A percentile compares a stretch with the other conserved stretches of the same genome.
Evolutionary conservation across 2,329 filamentous ascomycete genomes (phyloP).

Genomic region (Zasmidium angulare): DNA sequence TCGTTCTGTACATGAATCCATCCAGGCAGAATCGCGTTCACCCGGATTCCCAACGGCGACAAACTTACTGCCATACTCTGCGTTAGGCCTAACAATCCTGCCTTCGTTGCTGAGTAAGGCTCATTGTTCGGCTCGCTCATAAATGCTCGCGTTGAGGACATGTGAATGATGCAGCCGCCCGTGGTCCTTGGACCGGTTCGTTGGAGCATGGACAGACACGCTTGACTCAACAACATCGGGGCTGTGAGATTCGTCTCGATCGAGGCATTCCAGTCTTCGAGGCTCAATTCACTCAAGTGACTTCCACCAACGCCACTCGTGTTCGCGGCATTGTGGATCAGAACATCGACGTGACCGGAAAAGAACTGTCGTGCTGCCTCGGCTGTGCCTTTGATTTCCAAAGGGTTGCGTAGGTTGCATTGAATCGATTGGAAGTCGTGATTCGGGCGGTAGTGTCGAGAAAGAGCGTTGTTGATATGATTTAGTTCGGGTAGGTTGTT

Average conservation of each 20-base stretch:
- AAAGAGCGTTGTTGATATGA: slow-evolving; percentile 36
- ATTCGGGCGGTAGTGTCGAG: slow-evolving; percentile 13
- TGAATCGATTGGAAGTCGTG: slow-evolving; percentile 22
- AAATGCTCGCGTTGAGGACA: slow-evolving; percentile 52
- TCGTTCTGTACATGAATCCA: slow-evolving; percentile 54
- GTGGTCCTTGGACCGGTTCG: slow-evolving; percentile 13
- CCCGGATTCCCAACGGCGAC: slow-evolving; percentile 44
- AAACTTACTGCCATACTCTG: slow-evolving; percentile 51
- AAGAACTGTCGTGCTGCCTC: slow-evolving; percentile 36
- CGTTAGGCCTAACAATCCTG: slow-evolving; percentile 51
- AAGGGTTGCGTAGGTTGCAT: slow-evolving; percentile 29
- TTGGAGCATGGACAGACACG: slow-evolving; percentile 30
- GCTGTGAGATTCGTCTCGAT: slow-evolving; percentile 43
- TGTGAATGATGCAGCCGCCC: slow-evolving; percentile 43
- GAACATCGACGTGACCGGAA: slow-evolving; percentile 38
- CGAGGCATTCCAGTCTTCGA: slow-evolving; percentile 41
- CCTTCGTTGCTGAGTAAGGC: slow-evolving; percentile 52
- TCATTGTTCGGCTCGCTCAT: slow-evolving; percentile 53
- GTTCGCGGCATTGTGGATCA: slow-evolving; percentile 47
- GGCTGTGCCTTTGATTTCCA: slow-evolving; percentile 34
- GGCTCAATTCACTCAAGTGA: slow-evolving; percentile 33
- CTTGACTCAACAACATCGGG: slow-evolving; percentile 31
- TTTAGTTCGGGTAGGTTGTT: slow-evolving; percentile 39
- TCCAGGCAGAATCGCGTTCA: slow-evolving; percentile 52
- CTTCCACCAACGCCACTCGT: slow-evolving; percentile 37